These are phyloP conservation scores for Macrophomina pseudophaseolina DNA, from an alignment of 2,329 filamentous ascomycete species.

Conservation along the genomic window DNA sequence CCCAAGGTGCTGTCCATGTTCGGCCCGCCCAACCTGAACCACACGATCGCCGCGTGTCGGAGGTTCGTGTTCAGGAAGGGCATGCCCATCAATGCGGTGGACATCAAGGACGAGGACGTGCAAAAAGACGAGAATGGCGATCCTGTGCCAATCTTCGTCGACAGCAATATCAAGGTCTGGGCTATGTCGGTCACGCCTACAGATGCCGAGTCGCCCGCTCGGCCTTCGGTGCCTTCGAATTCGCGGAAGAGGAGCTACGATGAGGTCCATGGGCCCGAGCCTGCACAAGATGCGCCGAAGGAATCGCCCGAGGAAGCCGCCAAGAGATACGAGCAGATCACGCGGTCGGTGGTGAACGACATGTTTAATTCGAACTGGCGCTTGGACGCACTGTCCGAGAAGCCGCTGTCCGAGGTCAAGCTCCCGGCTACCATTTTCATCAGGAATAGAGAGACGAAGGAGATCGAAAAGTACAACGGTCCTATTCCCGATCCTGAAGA, in stretches of 20 bases:
- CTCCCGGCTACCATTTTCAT: conserved; percentile 74
- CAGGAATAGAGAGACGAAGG: conserved; percentile 64
- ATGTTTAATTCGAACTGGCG: conserved; percentile 84
- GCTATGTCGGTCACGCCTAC: conserved; percentile 67
- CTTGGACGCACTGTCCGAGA: conserved; percentile 71
- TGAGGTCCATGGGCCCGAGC: conserved; percentile 39
- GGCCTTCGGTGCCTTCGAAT: conserved; percentile 12
- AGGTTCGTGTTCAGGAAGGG: conserved; percentile 86
- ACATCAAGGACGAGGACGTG: conserved; percentile 56
- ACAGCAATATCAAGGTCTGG: conserved; percentile 83
- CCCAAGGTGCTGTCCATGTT: conserved; percentile 62
- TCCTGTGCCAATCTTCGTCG: conserved; percentile 60
- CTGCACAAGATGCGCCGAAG: conserved; percentile 34
- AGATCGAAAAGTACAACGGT: conserved; percentile 72
- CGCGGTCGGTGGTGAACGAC: conserved; percentile 68
- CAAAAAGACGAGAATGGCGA: conserved; percentile 41
- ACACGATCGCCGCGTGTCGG: conserved; percentile 80
- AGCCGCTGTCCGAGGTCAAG: conserved; percentile 67
- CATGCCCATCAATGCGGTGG: conserved; percentile 72
- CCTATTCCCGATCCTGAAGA: conserved; percentile 62
- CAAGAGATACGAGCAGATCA: conserved; percentile 54
- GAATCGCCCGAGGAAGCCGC: conserved; percentile 39
- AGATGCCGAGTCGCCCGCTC: conserved; percentile 19
- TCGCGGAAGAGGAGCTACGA: conserved; percentile 35
- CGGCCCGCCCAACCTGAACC: conserved; percentile 78